Base-by-base conservation (phyloP, 495 filamentous ascomycete species). In the Annulohypoxylon moriforme region DNA sequence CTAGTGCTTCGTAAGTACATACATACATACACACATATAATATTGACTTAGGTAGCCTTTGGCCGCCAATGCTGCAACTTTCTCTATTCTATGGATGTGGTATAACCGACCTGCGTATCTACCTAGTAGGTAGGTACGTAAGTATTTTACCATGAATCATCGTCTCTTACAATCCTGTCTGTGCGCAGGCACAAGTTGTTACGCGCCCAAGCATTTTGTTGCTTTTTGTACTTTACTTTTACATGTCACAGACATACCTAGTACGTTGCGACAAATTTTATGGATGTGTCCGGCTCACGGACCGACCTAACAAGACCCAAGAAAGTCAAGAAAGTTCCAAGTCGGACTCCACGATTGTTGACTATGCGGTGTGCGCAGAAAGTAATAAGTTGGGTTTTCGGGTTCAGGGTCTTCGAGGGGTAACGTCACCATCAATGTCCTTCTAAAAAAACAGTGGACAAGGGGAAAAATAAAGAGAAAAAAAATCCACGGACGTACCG, bases 121-220 rank as follows among this genome's bases (percentile, higher is more conserved):
- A 29, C 27, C 27, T 29, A 29, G 27, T 29, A 29, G 27, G 27
- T 29, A 29, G 27, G 27, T 29, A 29, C 3, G 27, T 29, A 29
- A 49, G 22, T 22, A 10, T 42, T 16, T 59, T 36, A n/a, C 50
- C 42, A n/a, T 65, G 47, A 60, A 62, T 36, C 50, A 59, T 67
- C 61, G 38, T 38, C 71, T 73, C 56, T 62, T 60, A 58, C 61
- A 62, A 52, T 47, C 65, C 52, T 67, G 66, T 67, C 66, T 56
- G 47, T 67, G 66, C 62, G 44, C 61, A 18, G 50, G 18, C 33
- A 40, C 18, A 20, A 40, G 42, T 38, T 72, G 49, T 58, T 67
- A 34, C 63, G 57, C 34, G 53, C 50, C 38, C 52, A 53, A 63
- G 56, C 56, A 61, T 47, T 59, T 44, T 36, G 44, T 14, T 31